These are phyloP conservation scores for Rubia occidens DNA, from an alignment of 305 asterid species.

Conservation along the genomic window DNA sequence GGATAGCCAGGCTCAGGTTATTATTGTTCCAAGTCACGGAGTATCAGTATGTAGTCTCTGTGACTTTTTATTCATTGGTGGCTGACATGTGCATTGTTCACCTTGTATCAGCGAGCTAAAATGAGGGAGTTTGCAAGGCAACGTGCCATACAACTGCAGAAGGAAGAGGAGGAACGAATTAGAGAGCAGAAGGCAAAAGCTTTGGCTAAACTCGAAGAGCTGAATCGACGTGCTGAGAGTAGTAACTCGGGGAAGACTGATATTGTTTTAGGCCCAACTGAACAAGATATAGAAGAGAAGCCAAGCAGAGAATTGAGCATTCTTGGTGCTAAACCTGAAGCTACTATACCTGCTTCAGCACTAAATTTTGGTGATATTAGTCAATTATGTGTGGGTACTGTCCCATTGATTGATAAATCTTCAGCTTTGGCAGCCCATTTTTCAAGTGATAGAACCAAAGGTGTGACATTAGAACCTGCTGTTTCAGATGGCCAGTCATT, in stretches of 20 bases:
- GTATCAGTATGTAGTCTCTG: slow-evolving; percentile 8
- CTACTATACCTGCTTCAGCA: slow-evolving; percentile 24
- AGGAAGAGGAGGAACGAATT: slow-evolving; percentile 75
- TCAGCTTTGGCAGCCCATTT: slow-evolving; percentile 23
- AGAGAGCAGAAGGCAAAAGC: slow-evolving; percentile 94
- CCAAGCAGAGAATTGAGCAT: slow-evolving; percentile 29
- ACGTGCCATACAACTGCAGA: slow-evolving; percentile 62
- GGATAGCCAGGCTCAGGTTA: slow-evolving; percentile 71
- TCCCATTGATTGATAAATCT: slow-evolving; percentile 31
- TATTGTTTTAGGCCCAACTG: slow-evolving; percentile 23
- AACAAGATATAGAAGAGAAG: slow-evolving; percentile 33
- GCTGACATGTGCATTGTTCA: slow-evolving; percentile 17
- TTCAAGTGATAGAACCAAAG: slow-evolving; percentile 28
- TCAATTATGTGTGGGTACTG: slow-evolving; percentile 22
- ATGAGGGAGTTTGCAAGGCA: slow-evolving; percentile 73
- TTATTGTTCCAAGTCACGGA: neutral
- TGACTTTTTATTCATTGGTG: slow-evolving; percentile 17
- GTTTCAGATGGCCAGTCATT: slow-evolving; percentile 27
- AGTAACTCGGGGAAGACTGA: slow-evolving; percentile 41
- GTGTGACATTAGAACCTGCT: slow-evolving; percentile 24
- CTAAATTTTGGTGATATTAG: slow-evolving; percentile 23
- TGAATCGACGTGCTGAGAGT: slow-evolving; percentile 60
- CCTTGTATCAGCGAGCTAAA: slow-evolving; percentile 52
- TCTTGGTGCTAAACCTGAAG: slow-evolving; percentile 30
- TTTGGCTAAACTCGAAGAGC: slow-evolving; percentile 85